phyloP scores from a whole-genome alignment of 345 rosid genomes.

The Erysimum cheiranthoides region DNA sequence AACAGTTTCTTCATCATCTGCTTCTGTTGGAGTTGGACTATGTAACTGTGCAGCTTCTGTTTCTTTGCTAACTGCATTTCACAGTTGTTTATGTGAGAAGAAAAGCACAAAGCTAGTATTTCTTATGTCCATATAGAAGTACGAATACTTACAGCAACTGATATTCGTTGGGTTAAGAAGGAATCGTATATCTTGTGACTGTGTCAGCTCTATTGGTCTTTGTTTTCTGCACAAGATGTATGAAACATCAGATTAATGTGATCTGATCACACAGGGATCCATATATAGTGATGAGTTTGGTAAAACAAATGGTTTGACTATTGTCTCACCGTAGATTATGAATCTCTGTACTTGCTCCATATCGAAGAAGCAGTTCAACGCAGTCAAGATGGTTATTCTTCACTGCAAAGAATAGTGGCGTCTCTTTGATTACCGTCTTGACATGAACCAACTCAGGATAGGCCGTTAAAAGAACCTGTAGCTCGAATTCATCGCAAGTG shows the following conservation, averaged over 20 bases:
- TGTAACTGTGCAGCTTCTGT: slow-evolving; percentile 46
- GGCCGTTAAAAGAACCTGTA: slow-evolving; percentile 58
- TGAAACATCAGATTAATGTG: slow-evolving; percentile 25
- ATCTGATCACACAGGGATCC: slow-evolving; percentile 19
- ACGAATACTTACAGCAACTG: slow-evolving; percentile 63
- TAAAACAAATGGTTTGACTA: slow-evolving; percentile 16
- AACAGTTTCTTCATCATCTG: slow-evolving; percentile 47
- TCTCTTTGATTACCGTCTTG: slow-evolving; percentile 72
- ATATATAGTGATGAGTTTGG: slow-evolving; percentile 2
- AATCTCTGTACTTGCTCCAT: slow-evolving; percentile 75
- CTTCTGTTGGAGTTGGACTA: slow-evolving; percentile 44
- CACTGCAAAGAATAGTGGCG: slow-evolving; percentile 83
- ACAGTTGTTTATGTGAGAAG: slow-evolving; percentile 36
- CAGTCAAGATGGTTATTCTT: slow-evolving; percentile 72
- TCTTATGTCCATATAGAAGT: slow-evolving; percentile 4
- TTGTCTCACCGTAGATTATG: slow-evolving; percentile 75
- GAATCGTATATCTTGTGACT: slow-evolving; percentile 87
- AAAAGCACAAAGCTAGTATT: slow-evolving; percentile 20
- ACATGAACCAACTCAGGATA: slow-evolving; percentile 59
- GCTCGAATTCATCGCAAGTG: slow-evolving; percentile 36
- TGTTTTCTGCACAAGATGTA: slow-evolving; percentile 68
- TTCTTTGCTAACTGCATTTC: slow-evolving; percentile 58
- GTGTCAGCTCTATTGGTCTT: slow-evolving; percentile 80
- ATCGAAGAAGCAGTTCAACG: slow-evolving; percentile 69
- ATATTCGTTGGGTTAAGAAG: slow-evolving; percentile 64